Conservation (phyloP, 1,284 basidiomycete genomes). For the Tilletia walkeri region DNA sequence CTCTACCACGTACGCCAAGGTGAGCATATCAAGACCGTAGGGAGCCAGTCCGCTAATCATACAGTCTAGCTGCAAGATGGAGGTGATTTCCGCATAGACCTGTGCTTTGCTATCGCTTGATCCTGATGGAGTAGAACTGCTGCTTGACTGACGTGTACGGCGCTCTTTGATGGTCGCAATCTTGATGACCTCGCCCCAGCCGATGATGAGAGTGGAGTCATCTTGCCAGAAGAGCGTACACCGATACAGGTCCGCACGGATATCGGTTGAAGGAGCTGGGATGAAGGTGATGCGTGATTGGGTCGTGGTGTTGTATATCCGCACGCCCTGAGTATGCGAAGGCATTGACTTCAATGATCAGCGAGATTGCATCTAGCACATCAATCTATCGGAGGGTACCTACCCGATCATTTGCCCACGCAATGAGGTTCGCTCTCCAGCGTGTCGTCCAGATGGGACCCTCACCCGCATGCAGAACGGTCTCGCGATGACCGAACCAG, state of each 20-base stretch:
- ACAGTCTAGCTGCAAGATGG: slow-evolving; percentile 89
- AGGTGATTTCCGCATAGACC: slow-evolving; percentile 74
- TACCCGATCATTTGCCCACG: slow-evolving; percentile 86
- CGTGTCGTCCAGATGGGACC: slow-evolving; percentile 89
- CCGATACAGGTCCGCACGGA: slow-evolving; percentile 88
- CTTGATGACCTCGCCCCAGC: slow-evolving; percentile 93
- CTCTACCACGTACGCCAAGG: slow-evolving; percentile 69
- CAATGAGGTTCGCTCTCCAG: slow-evolving; percentile 83
- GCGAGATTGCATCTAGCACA: too few species aligned
- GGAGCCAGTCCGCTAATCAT: slow-evolving; percentile 89
- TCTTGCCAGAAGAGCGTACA: slow-evolving; percentile 90
- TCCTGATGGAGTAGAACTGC: neutral
- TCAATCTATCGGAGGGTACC: slow-evolving; percentile 59
- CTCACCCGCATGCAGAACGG: slow-evolving; percentile 78
- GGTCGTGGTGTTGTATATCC: slow-evolving; percentile 82
- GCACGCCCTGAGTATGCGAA: slow-evolving; percentile 69
- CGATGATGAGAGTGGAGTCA: slow-evolving; percentile 78
- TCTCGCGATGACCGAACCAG: slow-evolving; percentile 93
- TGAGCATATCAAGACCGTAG: slow-evolving; percentile 68
- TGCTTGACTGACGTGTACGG: neutral
- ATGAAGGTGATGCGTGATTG: slow-evolving; percentile 82
- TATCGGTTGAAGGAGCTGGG: slow-evolving; percentile 74
- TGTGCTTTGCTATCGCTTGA: slow-evolving; percentile 15
- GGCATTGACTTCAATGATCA: neutral
- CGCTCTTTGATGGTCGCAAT: slow-evolving; percentile 62